phyloP scores from a whole-genome alignment of 2,329 filamentous ascomycete species.

The Trichophyton rubrum region DNA sequence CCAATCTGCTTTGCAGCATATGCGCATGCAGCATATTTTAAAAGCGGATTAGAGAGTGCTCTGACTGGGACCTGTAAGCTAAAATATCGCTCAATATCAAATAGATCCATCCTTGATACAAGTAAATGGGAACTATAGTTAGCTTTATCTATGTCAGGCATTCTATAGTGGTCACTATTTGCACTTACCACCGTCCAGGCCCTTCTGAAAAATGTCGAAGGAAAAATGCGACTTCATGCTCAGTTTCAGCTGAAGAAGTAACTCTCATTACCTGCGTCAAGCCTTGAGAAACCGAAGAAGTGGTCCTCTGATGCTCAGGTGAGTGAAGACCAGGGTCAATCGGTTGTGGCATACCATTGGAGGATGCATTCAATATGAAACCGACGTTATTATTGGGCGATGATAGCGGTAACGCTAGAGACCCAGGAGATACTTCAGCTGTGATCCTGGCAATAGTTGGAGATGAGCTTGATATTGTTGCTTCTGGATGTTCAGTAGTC shows the following conservation, averaged over 20 bases:
- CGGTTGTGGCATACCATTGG: background rate
- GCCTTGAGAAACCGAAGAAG: background rate
- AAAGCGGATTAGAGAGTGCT: slow-evolving; percentile 37
- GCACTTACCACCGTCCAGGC: slow-evolving; percentile 43
- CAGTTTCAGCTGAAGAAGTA: slow-evolving; percentile 25
- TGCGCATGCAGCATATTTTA: slow-evolving; percentile 45
- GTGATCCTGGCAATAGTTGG: slow-evolving; percentile 24
- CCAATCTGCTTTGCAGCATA: slow-evolving; percentile 51
- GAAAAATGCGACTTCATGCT: slow-evolving; percentile 49
- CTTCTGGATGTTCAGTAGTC: slow-evolving; percentile 13
- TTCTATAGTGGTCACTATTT: background rate
- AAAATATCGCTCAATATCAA: slow-evolving; percentile 45
- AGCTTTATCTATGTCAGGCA: background rate
- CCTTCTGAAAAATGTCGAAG: slow-evolving; percentile 49
- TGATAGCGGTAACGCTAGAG: slow-evolving; percentile 34
- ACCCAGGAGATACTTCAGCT: slow-evolving; percentile 24
- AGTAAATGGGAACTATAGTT: background rate
- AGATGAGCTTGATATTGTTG: slow-evolving; percentile 20
- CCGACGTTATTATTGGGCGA: slow-evolving; percentile 40
- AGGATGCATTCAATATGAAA: slow-evolving; percentile 41
- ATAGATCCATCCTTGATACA: slow-evolving; percentile 32
- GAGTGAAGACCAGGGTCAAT: background rate
- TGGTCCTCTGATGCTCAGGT: background rate
- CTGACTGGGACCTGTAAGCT: slow-evolving; percentile 47
- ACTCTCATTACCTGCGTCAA: background rate